These are phyloP conservation scores for Exserohilum turcica DNA, from an alignment of 2,329 filamentous ascomycete genomes.

Conservation along the genomic window DNA sequence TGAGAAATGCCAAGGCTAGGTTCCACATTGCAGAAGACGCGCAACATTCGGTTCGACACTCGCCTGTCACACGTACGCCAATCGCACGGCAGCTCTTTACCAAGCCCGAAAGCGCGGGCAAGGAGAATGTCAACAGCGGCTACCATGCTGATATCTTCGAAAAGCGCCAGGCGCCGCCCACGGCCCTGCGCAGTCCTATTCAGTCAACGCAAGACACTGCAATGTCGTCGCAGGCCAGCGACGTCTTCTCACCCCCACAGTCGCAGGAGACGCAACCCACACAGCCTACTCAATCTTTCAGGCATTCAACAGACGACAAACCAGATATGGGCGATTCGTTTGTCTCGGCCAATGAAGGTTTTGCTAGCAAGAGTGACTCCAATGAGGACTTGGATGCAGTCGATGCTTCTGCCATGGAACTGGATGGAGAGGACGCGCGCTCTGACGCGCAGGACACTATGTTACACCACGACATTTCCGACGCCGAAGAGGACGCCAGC, in stretches of 20 bases:
- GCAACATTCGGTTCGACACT: constrained; percentile 40
- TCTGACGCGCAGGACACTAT: constrained; percentile 34
- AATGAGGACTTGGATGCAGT: constrained; percentile 31
- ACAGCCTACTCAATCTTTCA: constrained; percentile 37
- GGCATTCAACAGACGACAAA: constrained; percentile 27
- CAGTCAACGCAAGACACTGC: constrained; percentile 40
- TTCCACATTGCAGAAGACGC: constrained; percentile 65
- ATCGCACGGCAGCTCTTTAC: constrained; percentile 37
- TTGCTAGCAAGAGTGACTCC: constrained; percentile 40
- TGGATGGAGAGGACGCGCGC: constrained; percentile 34
- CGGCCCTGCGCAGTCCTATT: constrained; percentile 41
- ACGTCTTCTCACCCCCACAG: constrained; percentile 39
- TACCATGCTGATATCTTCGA: constrained; percentile 36
- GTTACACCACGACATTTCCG: constrained; percentile 30
- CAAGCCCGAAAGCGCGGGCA: constrained; percentile 33
- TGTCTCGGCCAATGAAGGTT: constrained; percentile 54
- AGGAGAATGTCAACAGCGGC: constrained; percentile 32
- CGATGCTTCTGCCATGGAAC: constrained; percentile 37
- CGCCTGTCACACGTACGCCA: constrained; percentile 35
- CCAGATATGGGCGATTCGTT: constrained; percentile 53
- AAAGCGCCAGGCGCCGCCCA: constrained; percentile 47
- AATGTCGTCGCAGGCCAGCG: constrained; percentile 32
- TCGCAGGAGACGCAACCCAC: constrained; percentile 44
- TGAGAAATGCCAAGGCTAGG: constrained; percentile 60
- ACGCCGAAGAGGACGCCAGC: constrained; percentile 22